Evolutionary conservation across 176 grass and related monocot species (phyloP), one percentile per base, ranked within the genome.

Genomic region (Phyllostachys edulis): DNA sequence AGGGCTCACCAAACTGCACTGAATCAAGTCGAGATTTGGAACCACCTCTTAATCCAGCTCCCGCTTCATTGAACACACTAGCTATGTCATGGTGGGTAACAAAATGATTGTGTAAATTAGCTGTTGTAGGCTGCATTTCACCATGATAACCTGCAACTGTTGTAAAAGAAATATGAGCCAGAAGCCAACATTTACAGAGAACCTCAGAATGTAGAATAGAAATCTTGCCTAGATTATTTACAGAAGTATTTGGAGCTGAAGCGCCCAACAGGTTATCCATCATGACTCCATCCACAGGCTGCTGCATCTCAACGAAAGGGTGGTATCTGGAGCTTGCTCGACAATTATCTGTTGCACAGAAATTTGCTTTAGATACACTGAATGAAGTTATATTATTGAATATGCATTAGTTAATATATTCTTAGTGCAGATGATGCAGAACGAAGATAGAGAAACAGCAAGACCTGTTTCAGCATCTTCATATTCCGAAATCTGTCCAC

Each of bases 401-500:
- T 88, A 91, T 80, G 86, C 77, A 94, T 87, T 69, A 84, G 74
- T 78, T 81, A 82, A 92, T 91, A 50, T 66, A 87, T 91, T 82
- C 59, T 91, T 52, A 51, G 65, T 84, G 83, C 76, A 94, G 88
- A 92, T 85, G 85, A 86, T 89, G 83, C 90, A 79, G 57, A 85
- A 84, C 41, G 85, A 94, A 79, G 77, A 86, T 79, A 77, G 87
- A 83, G 81, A 85, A 89, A 90, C 80, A 90, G 85, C 73, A 84
- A 79, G 94, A 98, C 96, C 93, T 95, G 96, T 93, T 95, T 95
- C 91, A 82, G 92, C 91, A 95, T 98, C 93, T 90, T 95, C 96
- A 91, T 93, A 94, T 85, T 95, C 96, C 85, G 91, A 95, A 80
- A 94, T 90, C 71, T 95, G 89, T 68, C 89, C 89, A 95, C 93